These are phyloP conservation scores for Penicillium nordicum DNA, from an alignment of 2,329 filamentous ascomycete genomes.

Conservation along the genomic window DNA sequence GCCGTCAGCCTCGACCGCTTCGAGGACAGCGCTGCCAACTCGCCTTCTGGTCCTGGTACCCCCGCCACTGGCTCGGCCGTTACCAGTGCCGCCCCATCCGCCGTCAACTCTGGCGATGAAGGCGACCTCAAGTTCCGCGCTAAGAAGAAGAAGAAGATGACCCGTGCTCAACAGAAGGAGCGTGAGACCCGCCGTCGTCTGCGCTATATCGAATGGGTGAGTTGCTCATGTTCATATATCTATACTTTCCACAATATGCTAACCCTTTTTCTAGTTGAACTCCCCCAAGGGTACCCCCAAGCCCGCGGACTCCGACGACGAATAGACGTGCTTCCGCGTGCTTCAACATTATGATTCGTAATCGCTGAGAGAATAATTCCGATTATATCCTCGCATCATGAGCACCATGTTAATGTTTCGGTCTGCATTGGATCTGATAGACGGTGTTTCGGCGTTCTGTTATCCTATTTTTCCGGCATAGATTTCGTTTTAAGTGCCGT, in stretches of 20 bases:
- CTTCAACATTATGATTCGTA: slow-evolving; percentile 19
- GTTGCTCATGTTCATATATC: slow-evolving; percentile 12
- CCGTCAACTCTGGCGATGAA: slow-evolving; percentile 78
- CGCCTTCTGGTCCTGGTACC: slow-evolving; percentile 47
- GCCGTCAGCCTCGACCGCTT: slow-evolving; percentile 77
- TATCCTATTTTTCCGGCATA: not conserved
- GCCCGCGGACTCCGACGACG: slow-evolving; percentile 73
- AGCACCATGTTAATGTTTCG: slow-evolving; percentile 18
- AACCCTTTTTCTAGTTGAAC: slow-evolving; percentile 65
- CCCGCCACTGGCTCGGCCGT: slow-evolving; percentile 59
- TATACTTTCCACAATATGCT: slow-evolving; percentile 3
- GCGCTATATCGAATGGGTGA: slow-evolving; percentile 67
- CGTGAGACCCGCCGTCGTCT: slow-evolving; percentile 80
- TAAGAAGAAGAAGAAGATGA: slow-evolving; percentile 98
- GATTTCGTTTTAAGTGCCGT: slow-evolving; percentile 1
- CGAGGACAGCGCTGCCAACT: slow-evolving; percentile 71
- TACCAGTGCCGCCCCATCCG: slow-evolving; percentile 59
- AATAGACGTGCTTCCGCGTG: slow-evolving; percentile 38
- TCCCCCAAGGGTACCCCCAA: slow-evolving; percentile 79
- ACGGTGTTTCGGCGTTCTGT: slow-evolving; percentile 20
- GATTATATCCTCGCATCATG: slow-evolving; percentile 19
- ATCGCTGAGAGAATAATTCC: slow-evolving; percentile 14
- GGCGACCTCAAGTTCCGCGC: slow-evolving; percentile 83
- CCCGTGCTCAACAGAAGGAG: slow-evolving; percentile 93
- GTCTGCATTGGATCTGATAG: slow-evolving; percentile 24